Evolutionary conservation across 768 basidiomycete genomes (phyloP).

Genomic region (Suillus fuscotomentosus): DNA sequence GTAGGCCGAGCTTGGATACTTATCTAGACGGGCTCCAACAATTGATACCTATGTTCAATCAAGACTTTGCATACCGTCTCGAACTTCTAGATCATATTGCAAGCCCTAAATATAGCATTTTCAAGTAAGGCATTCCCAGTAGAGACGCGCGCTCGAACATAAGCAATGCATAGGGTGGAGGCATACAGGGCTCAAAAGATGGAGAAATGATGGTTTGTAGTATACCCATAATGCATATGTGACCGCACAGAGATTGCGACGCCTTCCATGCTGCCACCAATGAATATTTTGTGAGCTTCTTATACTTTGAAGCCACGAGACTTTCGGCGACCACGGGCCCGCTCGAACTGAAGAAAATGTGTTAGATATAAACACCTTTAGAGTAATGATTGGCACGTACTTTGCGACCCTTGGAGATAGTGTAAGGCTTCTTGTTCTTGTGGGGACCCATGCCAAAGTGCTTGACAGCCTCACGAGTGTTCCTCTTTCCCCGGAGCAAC

Average conservation of each 20-base stretch:
- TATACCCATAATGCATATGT: slow-evolving; percentile 33
- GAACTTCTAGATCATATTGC: not conserved
- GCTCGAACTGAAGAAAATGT: slow-evolving; percentile 72
- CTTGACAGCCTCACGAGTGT: slow-evolving; percentile 90
- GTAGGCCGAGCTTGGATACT: not conserved
- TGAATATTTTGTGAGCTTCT: slow-evolving; percentile 36
- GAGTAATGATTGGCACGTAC: slow-evolving; percentile 34
- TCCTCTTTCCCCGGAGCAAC: slow-evolving; percentile 89
- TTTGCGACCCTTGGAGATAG: slow-evolving; percentile 95
- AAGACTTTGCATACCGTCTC: not conserved
- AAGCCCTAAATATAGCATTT: not conserved
- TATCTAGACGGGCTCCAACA: not conserved
- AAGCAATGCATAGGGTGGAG: slow-evolving; percentile 22
- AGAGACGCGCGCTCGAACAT: slow-evolving; percentile 12
- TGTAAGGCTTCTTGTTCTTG: slow-evolving; percentile 99
- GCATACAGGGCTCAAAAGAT: slow-evolving; percentile 20
- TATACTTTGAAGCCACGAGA: slow-evolving; percentile 96
- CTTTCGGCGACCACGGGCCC: slow-evolving; percentile 98
- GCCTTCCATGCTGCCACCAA: slow-evolving; percentile 25
- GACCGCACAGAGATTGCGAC: slow-evolving; percentile 19
- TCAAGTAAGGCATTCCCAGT: not conserved
- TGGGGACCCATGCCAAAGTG: slow-evolving; percentile 99
- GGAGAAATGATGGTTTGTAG: slow-evolving; percentile 20
- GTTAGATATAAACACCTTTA: not conserved
- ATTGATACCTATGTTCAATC: not conserved